Percentiles rank a stretch among this genome's conserved stretches.
phyloP scores from a whole-genome alignment of 2,329 filamentous ascomycete genomes.

The Nakataea oryzae region DNA sequence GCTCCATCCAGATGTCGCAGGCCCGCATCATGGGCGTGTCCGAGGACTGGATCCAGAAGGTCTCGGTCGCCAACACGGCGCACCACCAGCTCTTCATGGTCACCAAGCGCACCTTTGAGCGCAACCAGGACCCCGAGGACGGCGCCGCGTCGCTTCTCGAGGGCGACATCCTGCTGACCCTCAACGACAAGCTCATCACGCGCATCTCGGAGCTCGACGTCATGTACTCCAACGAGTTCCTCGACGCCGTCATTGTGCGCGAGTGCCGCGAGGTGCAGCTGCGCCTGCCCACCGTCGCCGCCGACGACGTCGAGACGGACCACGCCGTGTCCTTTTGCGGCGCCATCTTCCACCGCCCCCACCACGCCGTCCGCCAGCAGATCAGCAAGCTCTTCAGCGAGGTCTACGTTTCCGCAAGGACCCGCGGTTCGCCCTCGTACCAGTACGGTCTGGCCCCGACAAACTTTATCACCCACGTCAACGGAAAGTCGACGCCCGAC shows the following conservation, averaged over 20 bases:
- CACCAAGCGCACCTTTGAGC: slow-evolving; percentile 64
- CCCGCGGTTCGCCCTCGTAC: slow-evolving; percentile 72
- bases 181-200: slow-evolving; percentile 89
- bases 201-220: slow-evolving; percentile 86
- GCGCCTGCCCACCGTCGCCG: slow-evolving; percentile 74
- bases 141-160: slow-evolving; percentile 58
- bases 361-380: slow-evolving; percentile 93
- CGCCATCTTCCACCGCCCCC: slow-evolving; percentile 82
- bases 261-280: slow-evolving; percentile 71
- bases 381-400: slow-evolving; percentile 95
- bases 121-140: slow-evolving; percentile 18
- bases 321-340: slow-evolving; percentile 92
- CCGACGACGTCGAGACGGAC: slow-evolving; percentile 84
- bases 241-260: slow-evolving; percentile 80
- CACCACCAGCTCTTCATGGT: slow-evolving; percentile 98
- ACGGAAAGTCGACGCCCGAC: slow-evolving; percentile 75
- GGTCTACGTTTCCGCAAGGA: slow-evolving; percentile 86
- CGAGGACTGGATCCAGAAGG: slow-evolving; percentile 89
- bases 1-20: slow-evolving; percentile 93
- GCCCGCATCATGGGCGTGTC: slow-evolving; percentile 94
- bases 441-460: slow-evolving; percentile 90
- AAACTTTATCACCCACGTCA: slow-evolving; percentile 96
- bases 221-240: slow-evolving; percentile 81
- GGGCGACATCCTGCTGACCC: slow-evolving; percentile 82
- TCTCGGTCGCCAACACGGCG: slow-evolving; percentile 77